phyloP scores from a whole-genome alignment of 495 filamentous ascomycete genomes.

The Pseudoneurospora amorphoporcata region DNA sequence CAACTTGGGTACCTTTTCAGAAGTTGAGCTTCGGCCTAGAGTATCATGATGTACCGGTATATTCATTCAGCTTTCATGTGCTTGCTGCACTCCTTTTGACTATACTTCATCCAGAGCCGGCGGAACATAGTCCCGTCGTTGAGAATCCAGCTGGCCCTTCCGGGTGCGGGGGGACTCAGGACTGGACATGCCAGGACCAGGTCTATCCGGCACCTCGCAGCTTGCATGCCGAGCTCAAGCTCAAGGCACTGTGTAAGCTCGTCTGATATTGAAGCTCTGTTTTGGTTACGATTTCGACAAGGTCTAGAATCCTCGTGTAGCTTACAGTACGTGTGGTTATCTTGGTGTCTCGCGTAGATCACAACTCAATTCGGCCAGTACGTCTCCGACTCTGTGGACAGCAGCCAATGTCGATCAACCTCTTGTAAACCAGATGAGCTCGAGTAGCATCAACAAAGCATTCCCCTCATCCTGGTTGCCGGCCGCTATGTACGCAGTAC shows the following conservation, averaged over 20 bases:
- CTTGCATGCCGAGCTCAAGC: neutral
- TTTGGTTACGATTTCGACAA: neutral
- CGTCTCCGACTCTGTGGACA: neutral
- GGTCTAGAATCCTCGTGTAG: neutral
- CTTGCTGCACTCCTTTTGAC: neutral
- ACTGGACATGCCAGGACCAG: neutral
- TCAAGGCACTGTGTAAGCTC: neutral
- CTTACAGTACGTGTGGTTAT: neutral
- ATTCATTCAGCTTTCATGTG: neutral
- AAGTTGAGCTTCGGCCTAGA: neutral
- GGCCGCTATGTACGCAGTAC: too few species aligned
- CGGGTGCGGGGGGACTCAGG: neutral
- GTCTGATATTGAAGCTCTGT: neutral
- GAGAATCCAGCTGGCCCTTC: neutral
- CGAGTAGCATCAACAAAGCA: neutral
- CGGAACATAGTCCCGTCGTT: neutral
- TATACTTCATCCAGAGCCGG: neutral
- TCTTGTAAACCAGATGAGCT: neutral
- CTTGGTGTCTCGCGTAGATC: neutral
- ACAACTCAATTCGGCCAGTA: neutral
- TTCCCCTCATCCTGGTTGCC: too few species aligned
- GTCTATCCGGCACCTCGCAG: neutral
- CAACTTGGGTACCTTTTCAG: neutral
- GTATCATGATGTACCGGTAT: too few species aligned
- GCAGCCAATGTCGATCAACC: neutral